A percentile compares a stretch with the other conserved stretches of the same genome.
These are phyloP conservation scores for Penicillium psychrosexuale DNA, from an alignment of 2,329 filamentous ascomycete genomes.

Conservation along the genomic window DNA sequence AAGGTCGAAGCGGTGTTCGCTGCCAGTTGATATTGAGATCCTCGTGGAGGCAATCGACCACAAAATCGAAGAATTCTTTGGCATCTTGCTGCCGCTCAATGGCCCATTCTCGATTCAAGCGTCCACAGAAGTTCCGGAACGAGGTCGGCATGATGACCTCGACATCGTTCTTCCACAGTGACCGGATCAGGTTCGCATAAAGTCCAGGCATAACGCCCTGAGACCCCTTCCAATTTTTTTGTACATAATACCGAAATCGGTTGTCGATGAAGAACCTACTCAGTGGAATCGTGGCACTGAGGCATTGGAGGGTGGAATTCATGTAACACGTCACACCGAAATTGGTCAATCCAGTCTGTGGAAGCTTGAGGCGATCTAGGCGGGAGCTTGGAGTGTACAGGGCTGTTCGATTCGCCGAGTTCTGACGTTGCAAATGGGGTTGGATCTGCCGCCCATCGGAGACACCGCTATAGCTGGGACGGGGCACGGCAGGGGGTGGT, in stretches of 20 bases:
- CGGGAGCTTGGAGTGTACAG: slow-evolving; percentile 43
- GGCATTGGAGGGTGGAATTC: slow-evolving; percentile 82
- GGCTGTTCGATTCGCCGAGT: slow-evolving; percentile 44
- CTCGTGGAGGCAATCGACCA: slow-evolving; percentile 77
- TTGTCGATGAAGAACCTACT: slow-evolving; percentile 64
- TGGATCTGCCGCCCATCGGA: slow-evolving; percentile 56
- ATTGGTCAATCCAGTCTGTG: slow-evolving; percentile 74
- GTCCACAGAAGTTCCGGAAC: slow-evolving; percentile 62
- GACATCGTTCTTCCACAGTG: slow-evolving; percentile 60
- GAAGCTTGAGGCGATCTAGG: slow-evolving; percentile 50
- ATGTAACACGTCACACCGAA: slow-evolving; percentile 85
- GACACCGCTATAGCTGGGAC: slow-evolving; percentile 77
- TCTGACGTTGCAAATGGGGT: slow-evolving; percentile 44
- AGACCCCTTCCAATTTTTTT: slow-evolving; percentile 63
- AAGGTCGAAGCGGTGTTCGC: slow-evolving; percentile 54
- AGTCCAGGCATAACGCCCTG: slow-evolving; percentile 61
- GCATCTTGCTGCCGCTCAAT: slow-evolving; percentile 81
- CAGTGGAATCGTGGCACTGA: slow-evolving; percentile 67
- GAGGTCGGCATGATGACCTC: slow-evolving; percentile 58
- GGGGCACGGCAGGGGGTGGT: slow-evolving; percentile 65
- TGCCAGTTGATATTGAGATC: slow-evolving; percentile 74
- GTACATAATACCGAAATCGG: slow-evolving; percentile 59
- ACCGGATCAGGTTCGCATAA: slow-evolving; percentile 60
- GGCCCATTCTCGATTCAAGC: slow-evolving; percentile 65
- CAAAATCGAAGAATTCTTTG: slow-evolving; percentile 81